Percentiles rank a stretch among this genome's conserved stretches.
Conservation (phyloP, 805 yeast species). For the Lipomyces starkeyi region DNA sequence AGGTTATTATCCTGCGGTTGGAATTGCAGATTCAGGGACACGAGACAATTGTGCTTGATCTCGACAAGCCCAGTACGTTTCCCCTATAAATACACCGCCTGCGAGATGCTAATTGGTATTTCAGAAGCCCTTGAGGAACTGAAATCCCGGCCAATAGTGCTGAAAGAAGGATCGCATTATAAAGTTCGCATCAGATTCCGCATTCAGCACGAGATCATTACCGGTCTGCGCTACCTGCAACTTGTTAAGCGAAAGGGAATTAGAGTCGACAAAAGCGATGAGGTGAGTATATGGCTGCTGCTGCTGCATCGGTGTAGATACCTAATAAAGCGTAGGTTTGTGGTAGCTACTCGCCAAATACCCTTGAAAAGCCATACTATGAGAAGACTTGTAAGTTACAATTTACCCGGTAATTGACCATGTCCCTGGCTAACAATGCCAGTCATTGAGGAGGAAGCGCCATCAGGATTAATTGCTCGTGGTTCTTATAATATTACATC, state of each 20-base stretch:
- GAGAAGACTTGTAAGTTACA: constrained; percentile 53
- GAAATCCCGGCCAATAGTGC: constrained; percentile 69
- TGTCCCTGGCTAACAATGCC: not conserved
- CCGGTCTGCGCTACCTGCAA: constrained; percentile 87
- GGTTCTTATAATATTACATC: constrained; percentile 83
- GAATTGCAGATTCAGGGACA: constrained; percentile 71
- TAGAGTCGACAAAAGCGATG: constrained; percentile 82
- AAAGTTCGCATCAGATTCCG: constrained; percentile 75
- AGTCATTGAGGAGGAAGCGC: constrained; percentile 80
- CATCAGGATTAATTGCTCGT: constrained; percentile 86
- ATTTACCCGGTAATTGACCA: not conserved
- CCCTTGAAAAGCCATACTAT: constrained; percentile 77
- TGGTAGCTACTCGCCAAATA: constrained; percentile 91
- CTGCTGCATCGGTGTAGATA: not conserved
- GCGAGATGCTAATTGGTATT: not conserved
- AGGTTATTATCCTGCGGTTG: constrained; percentile 80
- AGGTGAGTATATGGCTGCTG: constrained; percentile 52
- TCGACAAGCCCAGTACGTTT: constrained; percentile 56
- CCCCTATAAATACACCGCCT: not conserved
- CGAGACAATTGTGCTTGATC: constrained; percentile 69
- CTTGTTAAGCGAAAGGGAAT: constrained; percentile 86
- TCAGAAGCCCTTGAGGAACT: constrained; percentile 59
- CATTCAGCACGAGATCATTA: constrained; percentile 87
- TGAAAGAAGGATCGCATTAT: constrained; percentile 79
- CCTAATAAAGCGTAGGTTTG: constrained; percentile 45